Evolutionary conservation across 805 yeast species (phyloP), one percentile per base, ranked within the genome.

Genomic region (Scheffersomyces stipitis): DNA sequence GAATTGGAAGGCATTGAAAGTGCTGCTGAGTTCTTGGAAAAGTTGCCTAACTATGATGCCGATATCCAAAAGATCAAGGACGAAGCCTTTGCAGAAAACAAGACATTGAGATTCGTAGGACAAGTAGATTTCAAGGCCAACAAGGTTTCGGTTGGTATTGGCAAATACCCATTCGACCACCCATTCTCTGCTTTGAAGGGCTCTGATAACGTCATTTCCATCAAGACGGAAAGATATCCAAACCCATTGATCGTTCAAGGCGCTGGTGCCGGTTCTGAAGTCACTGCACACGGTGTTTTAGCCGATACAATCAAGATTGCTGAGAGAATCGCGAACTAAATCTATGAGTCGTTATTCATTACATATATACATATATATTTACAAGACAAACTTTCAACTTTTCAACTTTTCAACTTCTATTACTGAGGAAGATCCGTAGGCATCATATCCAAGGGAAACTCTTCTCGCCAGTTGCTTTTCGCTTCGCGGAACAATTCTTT

Each of bases 111-210:
- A 69, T 93, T 85, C 56, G 95, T 93, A 30, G 99, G 98, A 45
- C 80, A 80, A 50, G 89, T 91, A 38, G 96, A 93, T 58, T 69
- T 90, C 45, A 73, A 78, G 39, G 71, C 75, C 53, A 78, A 81
- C 43, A 66, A 71, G 41, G 95, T 81, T 33, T 79, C 85, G 32
- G 98, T 91, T 42, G 96, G 91, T 49, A 83, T 93, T 52, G 89
- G 81, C 48, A 86, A 87, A 63, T 93, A 89, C 64, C 86, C 81
- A 38, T 73, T 75, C 39, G 83, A 91, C 52, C 98, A 93, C 62
- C 98, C 99, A 37, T 93, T 93, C 59, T 98, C 99, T 28, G 75
- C 96, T 9, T 76, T 93, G 60, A 85, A 86, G 71, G 99, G 99
- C 34, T 86, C 96, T 44, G 98, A 93, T 62, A 93, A 93, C 58